phyloP scores from a whole-genome alignment of 106 monocot genomes.

The Posidonia australis region DNA sequence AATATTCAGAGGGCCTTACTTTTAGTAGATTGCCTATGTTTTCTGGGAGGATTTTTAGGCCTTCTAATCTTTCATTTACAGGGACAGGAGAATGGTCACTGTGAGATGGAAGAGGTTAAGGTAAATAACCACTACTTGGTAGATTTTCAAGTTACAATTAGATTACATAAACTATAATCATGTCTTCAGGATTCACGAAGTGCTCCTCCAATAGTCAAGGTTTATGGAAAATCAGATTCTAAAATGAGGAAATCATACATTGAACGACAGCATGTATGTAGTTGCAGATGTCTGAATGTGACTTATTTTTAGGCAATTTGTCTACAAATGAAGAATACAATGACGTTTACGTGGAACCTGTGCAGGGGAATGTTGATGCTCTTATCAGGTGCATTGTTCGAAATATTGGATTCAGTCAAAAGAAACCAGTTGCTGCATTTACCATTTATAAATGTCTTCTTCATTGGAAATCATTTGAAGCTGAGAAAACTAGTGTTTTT shows the following conservation, averaged over 20 bases:
- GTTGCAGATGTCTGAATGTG: background rate
- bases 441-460: constrained; percentile 85
- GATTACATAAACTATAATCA: background rate
- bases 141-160: background rate
- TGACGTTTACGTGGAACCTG: constrained; percentile 4
- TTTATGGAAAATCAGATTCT: constrained; percentile 40
- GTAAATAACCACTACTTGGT: constrained; percentile 1
- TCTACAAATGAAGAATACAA: background rate
- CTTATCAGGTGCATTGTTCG: constrained; percentile 53
- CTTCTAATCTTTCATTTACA: constrained; percentile 12
- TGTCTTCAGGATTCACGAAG: constrained; percentile 45
- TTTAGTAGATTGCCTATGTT: background rate
- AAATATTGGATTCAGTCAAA: constrained; percentile 60
- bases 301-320: background rate
- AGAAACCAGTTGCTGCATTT: constrained; percentile 72
- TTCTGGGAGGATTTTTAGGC: constrained; percentile 4
- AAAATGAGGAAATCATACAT: constrained; percentile 45
- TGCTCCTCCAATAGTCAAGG: constrained; percentile 46
- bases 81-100: constrained; percentile 40
- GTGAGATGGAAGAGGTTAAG: constrained; percentile 36
- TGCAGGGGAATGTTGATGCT: constrained; percentile 65
- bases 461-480: constrained; percentile 89
- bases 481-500: constrained; percentile 84
- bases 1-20: background rate
- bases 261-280: constrained; percentile 77